Conservation (phyloP, 2,329 filamentous ascomycete species). For the Phoma sp. region DNA sequence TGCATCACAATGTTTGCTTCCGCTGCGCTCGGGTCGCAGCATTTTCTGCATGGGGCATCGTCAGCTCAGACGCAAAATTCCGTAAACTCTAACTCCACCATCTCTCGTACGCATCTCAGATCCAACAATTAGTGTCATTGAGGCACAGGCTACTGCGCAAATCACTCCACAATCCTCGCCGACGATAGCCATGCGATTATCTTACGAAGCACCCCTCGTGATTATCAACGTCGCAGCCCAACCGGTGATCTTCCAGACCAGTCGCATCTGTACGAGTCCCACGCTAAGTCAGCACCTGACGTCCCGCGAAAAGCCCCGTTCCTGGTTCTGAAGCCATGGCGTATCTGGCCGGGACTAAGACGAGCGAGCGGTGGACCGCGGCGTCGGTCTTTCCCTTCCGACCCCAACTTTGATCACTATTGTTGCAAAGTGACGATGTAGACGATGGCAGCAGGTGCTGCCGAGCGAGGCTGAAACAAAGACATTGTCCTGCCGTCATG, state of each 20-base stretch:
- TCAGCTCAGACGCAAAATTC: too few relatives aligned
- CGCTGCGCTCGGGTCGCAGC: not conserved
- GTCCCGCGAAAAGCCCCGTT: conserved; percentile 6
- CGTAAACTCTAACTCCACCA: not conserved
- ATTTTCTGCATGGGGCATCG: not conserved
- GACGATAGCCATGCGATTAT: not conserved
- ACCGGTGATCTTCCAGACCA: not conserved
- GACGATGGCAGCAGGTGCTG: not conserved
- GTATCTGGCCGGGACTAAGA: conserved; percentile 5
- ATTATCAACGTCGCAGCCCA: conserved; percentile 2
- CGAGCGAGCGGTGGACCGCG: conserved; percentile 3
- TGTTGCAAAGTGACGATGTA: not conserved
- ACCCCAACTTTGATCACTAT: not conserved
- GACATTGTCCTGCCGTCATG: not conserved
- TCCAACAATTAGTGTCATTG: not conserved
- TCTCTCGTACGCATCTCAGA: not conserved
- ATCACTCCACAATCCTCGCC: conserved; percentile 1
- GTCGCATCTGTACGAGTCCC: not conserved
- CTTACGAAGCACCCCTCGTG: not conserved
- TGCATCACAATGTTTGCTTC: too few relatives aligned
- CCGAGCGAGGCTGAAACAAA: conserved; percentile 2
- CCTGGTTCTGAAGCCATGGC: conserved; percentile 14
- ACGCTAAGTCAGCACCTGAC: not conserved
- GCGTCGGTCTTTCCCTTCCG: not conserved
- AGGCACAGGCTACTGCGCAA: not conserved